Percentiles rank a stretch among this genome's conserved stretches.
Evolutionary conservation across 73 alveolate species (phyloP).

Genomic region (Symbiodinium natans): DNA sequence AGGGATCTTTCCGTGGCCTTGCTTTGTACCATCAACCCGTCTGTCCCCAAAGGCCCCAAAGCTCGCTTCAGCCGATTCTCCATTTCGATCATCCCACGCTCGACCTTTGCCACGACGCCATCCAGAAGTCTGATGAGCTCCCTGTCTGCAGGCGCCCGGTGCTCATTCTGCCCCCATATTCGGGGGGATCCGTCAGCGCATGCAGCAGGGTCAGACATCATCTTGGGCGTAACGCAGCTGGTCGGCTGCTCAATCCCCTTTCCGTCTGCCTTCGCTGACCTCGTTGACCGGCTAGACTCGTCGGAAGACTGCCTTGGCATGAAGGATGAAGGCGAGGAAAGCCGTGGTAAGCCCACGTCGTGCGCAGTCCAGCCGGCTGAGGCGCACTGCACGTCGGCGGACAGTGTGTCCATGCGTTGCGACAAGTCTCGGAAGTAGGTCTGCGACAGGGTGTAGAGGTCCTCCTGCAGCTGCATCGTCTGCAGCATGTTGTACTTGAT

Average conservation of each 20-base stretch:
- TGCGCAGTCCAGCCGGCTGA: no score
- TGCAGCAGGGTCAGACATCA: not conserved
- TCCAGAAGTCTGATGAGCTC: not conserved
- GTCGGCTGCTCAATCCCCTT: not conserved
- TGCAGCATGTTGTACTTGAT: conserved; percentile 10
- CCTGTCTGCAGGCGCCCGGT: no score
- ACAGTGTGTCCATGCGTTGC: not conserved
- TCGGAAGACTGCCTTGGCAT: not conserved
- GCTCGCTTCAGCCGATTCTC: conserved; percentile 7
- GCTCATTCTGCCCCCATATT: no score
- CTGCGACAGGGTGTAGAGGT: not conserved
- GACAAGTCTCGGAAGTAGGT: not conserved
- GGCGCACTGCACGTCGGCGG: not conserved
- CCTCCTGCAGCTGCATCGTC: conserved; percentile 7
- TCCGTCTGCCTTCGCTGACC: not conserved
- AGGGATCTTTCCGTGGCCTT: no score
- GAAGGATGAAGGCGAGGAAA: not conserved
- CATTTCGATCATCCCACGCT: not conserved
- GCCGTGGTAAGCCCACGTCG: no score
- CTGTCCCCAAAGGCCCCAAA: no score
- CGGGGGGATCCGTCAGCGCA: no score
- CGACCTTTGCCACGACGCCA: not conserved
- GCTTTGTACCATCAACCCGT: no score
- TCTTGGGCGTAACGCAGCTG: not conserved
- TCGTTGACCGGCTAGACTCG: not conserved